Percentiles rank a stretch among this genome's conserved stretches.
phyloP scores from a whole-genome alignment of 2,329 filamentous ascomycete genomes.

The Ophiostoma himal-ulmi region DNA sequence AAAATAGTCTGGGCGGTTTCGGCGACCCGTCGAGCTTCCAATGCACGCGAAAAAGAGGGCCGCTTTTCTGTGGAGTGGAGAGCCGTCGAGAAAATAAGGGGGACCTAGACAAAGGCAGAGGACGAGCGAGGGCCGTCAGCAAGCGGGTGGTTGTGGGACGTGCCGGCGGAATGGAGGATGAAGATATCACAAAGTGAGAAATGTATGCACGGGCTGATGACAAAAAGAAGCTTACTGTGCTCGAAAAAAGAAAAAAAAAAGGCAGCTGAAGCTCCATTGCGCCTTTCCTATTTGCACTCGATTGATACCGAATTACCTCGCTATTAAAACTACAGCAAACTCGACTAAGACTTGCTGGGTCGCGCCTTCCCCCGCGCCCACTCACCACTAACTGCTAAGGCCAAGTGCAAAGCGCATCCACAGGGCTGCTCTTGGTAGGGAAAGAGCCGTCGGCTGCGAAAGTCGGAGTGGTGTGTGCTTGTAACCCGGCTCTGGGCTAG shows the following conservation, averaged over 20 bases:
- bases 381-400: too few relatives aligned
- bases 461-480: slow-evolving; percentile 6
- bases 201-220: background rate
- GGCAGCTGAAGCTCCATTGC: background rate
- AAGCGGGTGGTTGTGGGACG: background rate
- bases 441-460: background rate
- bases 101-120: background rate
- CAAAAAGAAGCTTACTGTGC: background rate
- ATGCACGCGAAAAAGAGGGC: slow-evolving; percentile 2
- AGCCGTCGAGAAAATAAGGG: slow-evolving; percentile 7
- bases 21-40: slow-evolving; percentile 14
- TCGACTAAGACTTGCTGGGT: background rate
- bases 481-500: slow-evolving; percentile 3
- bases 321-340: background rate
- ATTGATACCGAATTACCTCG: background rate
- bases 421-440: slow-evolving; percentile 5
- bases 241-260: background rate
- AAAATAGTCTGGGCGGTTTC: slow-evolving; percentile 17
- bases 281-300: background rate
- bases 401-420: background rate
- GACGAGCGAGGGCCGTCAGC: background rate
- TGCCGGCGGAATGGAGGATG: background rate
- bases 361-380: background rate
- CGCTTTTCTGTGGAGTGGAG: slow-evolving; percentile 18
- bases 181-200: background rate